These are phyloP conservation scores for Diaporthe amygdali DNA, from an alignment of 2,329 filamentous ascomycete species.

Conservation along the genomic window DNA sequence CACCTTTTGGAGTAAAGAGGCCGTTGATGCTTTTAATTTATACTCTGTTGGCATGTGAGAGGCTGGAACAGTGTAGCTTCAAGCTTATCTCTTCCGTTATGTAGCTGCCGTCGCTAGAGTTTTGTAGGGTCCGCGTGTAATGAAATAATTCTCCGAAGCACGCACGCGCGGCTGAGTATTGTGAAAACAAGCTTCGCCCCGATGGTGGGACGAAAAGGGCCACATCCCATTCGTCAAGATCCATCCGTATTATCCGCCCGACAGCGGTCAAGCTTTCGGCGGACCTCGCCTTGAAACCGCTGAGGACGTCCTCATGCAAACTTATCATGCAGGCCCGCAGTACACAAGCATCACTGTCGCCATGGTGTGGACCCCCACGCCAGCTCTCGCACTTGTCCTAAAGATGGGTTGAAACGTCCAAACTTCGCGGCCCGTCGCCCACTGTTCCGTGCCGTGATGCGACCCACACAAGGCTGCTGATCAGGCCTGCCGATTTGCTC, in stretches of 20 bases:
- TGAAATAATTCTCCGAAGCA: constrained; percentile 7
- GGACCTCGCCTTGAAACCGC: neutral
- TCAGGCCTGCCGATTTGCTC: neutral
- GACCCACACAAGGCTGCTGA: neutral
- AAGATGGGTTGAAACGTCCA: constrained; percentile 7
- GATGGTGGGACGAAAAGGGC: neutral
- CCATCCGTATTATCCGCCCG: neutral
- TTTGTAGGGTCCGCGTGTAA: neutral
- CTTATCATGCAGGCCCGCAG: neutral
- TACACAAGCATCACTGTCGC: neutral
- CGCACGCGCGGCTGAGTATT: neutral
- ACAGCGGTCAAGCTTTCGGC: constrained; percentile 7
- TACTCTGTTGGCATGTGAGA: neutral
- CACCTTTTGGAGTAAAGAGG: neutral
- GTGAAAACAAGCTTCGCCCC: constrained; percentile 3
- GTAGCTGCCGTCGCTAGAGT: neutral
- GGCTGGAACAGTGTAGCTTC: neutral
- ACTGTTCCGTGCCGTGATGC: neutral
- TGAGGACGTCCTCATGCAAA: constrained; percentile 6
- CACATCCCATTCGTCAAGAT: neutral
- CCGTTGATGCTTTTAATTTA: neutral
- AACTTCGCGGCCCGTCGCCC: constrained; percentile 1
- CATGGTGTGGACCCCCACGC: neutral
- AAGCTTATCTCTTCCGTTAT: neutral
- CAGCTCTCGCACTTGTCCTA: neutral